Conservation (phyloP, 2,329 filamentous ascomycete species). For the Ustulina deusta region DNA sequence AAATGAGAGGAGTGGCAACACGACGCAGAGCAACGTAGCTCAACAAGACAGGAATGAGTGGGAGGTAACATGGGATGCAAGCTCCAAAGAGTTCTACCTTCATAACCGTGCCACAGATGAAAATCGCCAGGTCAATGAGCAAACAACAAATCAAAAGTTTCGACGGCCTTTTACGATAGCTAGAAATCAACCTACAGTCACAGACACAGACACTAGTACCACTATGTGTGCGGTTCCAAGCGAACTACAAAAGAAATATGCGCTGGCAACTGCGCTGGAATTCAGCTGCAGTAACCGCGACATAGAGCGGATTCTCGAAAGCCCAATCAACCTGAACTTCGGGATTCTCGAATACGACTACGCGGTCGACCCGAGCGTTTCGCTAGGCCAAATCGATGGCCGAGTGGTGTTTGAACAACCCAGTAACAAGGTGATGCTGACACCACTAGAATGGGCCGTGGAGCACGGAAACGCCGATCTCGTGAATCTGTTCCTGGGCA, state of each 20-base stretch:
- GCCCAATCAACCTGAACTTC: too few species aligned
- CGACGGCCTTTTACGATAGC: background rate
- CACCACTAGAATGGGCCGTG: constrained; percentile 15
- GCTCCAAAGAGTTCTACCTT: background rate
- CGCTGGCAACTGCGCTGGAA: too few species aligned
- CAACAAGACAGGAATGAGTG: background rate
- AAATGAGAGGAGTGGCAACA: background rate
- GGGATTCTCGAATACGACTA: background rate
- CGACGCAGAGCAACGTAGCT: background rate
- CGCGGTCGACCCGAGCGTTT: background rate
- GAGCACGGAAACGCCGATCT: constrained; percentile 16
- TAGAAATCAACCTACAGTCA: background rate
- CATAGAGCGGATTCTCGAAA: too few species aligned
- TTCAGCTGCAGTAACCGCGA: too few species aligned
- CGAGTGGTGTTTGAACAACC: background rate
- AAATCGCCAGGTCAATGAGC: background rate
- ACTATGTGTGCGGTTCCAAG: too few species aligned
- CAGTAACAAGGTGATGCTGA: background rate
- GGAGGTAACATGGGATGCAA: background rate
- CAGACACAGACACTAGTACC: too few species aligned
- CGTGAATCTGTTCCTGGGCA: constrained; percentile 3
- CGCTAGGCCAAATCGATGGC: background rate
- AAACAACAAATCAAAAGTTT: too few species aligned
- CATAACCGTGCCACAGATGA: background rate
- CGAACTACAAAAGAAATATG: too few species aligned